phyloP scores from a whole-genome alignment of 306 rosid species.

The Sesbania bispinosa region DNA sequence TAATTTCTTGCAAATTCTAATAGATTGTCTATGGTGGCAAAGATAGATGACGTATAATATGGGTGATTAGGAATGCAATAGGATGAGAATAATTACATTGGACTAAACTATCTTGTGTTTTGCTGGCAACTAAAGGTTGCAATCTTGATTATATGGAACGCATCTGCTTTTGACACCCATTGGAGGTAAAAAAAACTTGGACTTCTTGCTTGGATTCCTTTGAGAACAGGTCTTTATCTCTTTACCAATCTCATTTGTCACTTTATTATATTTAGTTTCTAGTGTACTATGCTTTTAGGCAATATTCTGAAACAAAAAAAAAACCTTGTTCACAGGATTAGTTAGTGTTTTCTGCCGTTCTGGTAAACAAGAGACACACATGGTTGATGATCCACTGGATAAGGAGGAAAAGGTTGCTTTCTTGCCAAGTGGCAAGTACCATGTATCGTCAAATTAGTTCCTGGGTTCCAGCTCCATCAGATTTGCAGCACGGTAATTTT shows the following conservation, averaged over 20 bases:
- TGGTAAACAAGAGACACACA: background rate
- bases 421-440: background rate
- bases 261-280: background rate
- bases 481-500: background rate
- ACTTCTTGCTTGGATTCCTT: slow-evolving; percentile 19
- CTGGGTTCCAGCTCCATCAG: background rate
- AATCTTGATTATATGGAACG: background rate
- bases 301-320: background rate
- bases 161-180: background rate
- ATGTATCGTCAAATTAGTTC: background rate
- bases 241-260: background rate
- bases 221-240: background rate
- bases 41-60: background rate
- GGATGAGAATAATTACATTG: background rate
- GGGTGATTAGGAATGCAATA: background rate
- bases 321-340: background rate
- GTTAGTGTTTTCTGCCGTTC: too few relatives aligned
- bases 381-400: background rate
- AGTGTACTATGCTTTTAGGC: background rate
- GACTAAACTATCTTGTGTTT: background rate
- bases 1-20: background rate
- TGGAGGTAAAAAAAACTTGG: background rate
- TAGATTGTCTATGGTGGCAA: background rate
- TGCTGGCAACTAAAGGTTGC: background rate
- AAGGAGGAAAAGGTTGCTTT: background rate